phyloP scores from a whole-genome alignment of 2,329 filamentous ascomycete species.

The Coccinonectria pachysandricola region DNA sequence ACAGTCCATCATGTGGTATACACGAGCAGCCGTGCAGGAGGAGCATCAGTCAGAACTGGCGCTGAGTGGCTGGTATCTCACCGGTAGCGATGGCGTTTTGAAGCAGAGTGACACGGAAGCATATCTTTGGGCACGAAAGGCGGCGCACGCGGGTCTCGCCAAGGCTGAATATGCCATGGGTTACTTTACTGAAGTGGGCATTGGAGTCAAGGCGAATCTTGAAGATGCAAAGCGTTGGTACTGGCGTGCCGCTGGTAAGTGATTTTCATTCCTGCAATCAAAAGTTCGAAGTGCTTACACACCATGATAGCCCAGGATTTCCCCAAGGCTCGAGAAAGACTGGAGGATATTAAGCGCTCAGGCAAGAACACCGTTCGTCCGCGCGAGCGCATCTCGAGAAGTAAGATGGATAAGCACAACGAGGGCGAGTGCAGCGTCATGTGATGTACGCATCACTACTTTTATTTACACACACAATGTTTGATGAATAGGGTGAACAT shows the following conservation, averaged over 20 bases:
- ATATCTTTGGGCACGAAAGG: slow-evolving; percentile 93
- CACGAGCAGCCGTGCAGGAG: slow-evolving; percentile 77
- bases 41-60: slow-evolving; percentile 89
- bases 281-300: slow-evolving; percentile 18
- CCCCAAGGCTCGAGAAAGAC: slow-evolving; percentile 79
- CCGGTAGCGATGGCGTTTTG: slow-evolving; percentile 76
- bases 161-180: slow-evolving; percentile 98
- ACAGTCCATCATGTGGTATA: slow-evolving; percentile 88
- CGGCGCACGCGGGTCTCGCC: slow-evolving; percentile 72
- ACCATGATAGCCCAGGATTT: slow-evolving; percentile 70
- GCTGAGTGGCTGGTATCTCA: slow-evolving; percentile 88
- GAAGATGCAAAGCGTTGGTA: slow-evolving; percentile 99
- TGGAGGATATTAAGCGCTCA: slow-evolving; percentile 82
- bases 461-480: background rate
- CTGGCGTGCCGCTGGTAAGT: slow-evolving; percentile 89
- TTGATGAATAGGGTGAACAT: slow-evolving; percentile 1
- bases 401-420: slow-evolving; percentile 70
- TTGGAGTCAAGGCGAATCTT: slow-evolving; percentile 73
- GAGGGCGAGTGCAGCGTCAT: slow-evolving; percentile 83
- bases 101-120: slow-evolving; percentile 92
- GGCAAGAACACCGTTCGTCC: slow-evolving; percentile 61
- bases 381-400: slow-evolving; percentile 70
- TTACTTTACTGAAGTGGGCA: slow-evolving; percentile 92
- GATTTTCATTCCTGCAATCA: background rate
- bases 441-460: no score